A percentile compares a stretch with the other conserved stretches of the same genome.
These are phyloP conservation scores for Kalmusia sp. DNA, from an alignment of 2,329 filamentous ascomycete genomes.

Conservation along the genomic window DNA sequence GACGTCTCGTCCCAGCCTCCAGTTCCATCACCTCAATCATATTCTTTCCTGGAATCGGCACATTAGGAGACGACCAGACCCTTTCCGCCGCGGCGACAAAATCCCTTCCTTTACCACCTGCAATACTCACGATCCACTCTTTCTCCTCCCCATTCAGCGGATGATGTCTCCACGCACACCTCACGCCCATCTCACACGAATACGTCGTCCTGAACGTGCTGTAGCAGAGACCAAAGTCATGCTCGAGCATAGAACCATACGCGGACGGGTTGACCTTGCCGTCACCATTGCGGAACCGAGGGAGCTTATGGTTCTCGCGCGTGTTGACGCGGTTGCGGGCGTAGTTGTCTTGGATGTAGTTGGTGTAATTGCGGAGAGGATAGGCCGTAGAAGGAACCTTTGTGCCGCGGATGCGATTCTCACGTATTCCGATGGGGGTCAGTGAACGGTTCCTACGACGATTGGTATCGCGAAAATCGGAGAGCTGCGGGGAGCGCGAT, in stretches of 20 bases:
- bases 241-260: neutral
- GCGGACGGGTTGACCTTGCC: constrained; percentile 7
- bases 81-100: neutral
- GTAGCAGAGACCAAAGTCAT: constrained; percentile 9
- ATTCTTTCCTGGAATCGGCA: constrained; percentile 4
- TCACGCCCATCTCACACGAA: constrained; percentile 4
- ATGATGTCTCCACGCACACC: constrained; percentile 7
- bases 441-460: neutral
- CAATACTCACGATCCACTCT: constrained; percentile 1
- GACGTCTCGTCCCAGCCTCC: neutral
- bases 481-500: neutral
- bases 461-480: neutral
- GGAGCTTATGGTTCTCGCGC: neutral
- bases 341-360: neutral
- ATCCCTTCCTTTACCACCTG: neutral
- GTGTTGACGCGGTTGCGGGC: neutral
- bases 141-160: neutral
- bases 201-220: constrained; percentile 5
- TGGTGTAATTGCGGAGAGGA: constrained; percentile 6
- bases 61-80: neutral
- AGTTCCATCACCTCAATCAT: constrained; percentile 4
- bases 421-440: constrained; percentile 1
- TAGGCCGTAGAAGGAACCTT: neutral
- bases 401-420: neutral
- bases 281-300: constrained; percentile 2